Evolutionary conservation across 495 filamentous ascomycete genomes (phyloP).

Genomic region (Polyplosphaeria fusca): DNA sequence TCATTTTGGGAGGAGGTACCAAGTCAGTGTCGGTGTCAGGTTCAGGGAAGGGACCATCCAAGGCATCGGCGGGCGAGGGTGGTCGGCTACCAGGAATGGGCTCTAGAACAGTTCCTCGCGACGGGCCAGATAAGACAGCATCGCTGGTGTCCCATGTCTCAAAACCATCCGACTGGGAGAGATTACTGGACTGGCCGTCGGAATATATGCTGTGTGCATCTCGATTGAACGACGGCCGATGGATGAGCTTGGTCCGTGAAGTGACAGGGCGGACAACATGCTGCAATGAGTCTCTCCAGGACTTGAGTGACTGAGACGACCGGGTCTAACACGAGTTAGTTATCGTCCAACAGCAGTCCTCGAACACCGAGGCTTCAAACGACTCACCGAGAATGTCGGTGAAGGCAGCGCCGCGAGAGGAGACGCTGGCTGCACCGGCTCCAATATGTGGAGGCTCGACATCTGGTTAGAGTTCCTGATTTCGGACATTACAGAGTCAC

Average conservation of each 20-base stretch:
- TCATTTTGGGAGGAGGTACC: slow-evolving; percentile 19
- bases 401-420: slow-evolving; percentile 29
- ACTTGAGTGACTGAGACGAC: slow-evolving; percentile 29
- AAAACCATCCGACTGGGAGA: slow-evolving; percentile 51
- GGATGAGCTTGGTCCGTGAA: slow-evolving; percentile 34
- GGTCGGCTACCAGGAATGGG: slow-evolving; percentile 59
- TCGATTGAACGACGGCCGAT: slow-evolving; percentile 12
- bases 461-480: slow-evolving; percentile 16
- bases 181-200: slow-evolving; percentile 20
- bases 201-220: slow-evolving; percentile 27
- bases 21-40: background rate
- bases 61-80: slow-evolving; percentile 38
- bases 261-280: slow-evolving; percentile 35
- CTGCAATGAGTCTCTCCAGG: slow-evolving; percentile 32
- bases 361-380: too few relatives aligned
- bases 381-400: slow-evolving; percentile 29
- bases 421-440: slow-evolving; percentile 10
- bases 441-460: slow-evolving; percentile 14
- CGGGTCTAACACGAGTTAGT: too few relatives aligned
- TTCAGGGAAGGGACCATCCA: slow-evolving; percentile 35
- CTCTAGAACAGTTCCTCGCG: slow-evolving; percentile 50
- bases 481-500: slow-evolving; percentile 31
- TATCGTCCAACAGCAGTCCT: too few relatives aligned
- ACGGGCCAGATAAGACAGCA: slow-evolving; percentile 51
- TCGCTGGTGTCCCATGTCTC: slow-evolving; percentile 69